phyloP scores from a whole-genome alignment of 164 flowering plant genomes.

The Liriodendron chinense region DNA sequence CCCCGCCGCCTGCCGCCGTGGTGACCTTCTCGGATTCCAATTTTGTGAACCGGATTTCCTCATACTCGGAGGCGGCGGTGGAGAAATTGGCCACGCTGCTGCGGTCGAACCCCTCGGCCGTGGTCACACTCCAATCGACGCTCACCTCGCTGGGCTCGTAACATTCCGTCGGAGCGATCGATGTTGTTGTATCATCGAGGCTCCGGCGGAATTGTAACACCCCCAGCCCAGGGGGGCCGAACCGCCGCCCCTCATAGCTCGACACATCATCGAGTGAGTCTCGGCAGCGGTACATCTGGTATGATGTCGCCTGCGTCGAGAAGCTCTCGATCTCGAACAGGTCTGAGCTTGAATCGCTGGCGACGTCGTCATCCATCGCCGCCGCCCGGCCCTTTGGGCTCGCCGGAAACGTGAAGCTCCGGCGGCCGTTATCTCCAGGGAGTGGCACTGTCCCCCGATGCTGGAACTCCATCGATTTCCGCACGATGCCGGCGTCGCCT shows the following conservation, averaged over 20 bases:
- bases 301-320: constrained; percentile 47
- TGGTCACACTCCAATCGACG: constrained; percentile 89
- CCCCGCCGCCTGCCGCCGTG: constrained; percentile 7
- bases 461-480: constrained; percentile 19
- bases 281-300: constrained; percentile 34
- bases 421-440: constrained; percentile 13
- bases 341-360: constrained; percentile 89
- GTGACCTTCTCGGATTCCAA: not conserved
- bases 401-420: constrained; percentile 28
- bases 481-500: not conserved
- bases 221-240: not conserved
- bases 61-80: constrained; percentile 38
- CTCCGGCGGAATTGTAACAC: constrained; percentile 21
- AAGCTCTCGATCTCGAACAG: constrained; percentile 92
- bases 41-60: constrained; percentile 11
- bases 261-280: constrained; percentile 57
- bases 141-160: constrained; percentile 93
- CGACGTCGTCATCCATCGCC: constrained; percentile 47
- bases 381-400: constrained; percentile 28
- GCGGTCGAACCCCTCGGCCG: constrained; percentile 77
- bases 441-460: constrained; percentile 1
- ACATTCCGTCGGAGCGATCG: constrained; percentile 47
- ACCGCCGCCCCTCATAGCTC: not conserved
- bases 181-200: constrained; percentile 37
- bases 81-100: constrained; percentile 48